Percentiles rank a stretch among this genome's conserved stretches.
Evolutionary conservation across 257 asterid genomes (phyloP).

Genomic region (Nicotiana attenuata): DNA sequence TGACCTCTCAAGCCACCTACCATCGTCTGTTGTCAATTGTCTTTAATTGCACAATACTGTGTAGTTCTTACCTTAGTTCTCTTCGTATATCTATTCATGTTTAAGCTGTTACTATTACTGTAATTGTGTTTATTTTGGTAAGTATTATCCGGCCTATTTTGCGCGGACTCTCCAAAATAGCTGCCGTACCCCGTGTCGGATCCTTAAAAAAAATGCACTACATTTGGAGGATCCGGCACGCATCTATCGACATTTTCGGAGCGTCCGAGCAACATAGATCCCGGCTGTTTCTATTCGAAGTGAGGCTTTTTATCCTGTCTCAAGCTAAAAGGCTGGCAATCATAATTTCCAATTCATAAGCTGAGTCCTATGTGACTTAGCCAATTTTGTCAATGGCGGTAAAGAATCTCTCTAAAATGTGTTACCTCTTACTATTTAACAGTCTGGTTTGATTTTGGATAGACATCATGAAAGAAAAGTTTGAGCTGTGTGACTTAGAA

Average conservation of each 20-base stretch:
- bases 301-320: neutral
- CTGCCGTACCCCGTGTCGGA: too few species aligned
- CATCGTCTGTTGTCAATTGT: neutral
- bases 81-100: neutral
- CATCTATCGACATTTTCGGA: too few species aligned
- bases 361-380: too few species aligned
- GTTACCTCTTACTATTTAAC: neutral
- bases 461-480: neutral
- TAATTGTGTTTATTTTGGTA: neutral
- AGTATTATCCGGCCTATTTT: neutral
- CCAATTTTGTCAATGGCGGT: neutral
- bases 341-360: neutral
- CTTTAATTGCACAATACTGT: neutral
- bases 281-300: neutral
- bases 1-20: neutral
- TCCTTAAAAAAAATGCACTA: too few species aligned
- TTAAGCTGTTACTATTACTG: neutral
- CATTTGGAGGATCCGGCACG: too few species aligned
- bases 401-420: neutral
- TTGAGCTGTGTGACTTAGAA: neutral
- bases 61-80: neutral
- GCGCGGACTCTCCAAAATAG: too few species aligned
- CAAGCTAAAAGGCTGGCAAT: neutral
- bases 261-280: too few species aligned
- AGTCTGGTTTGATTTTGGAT: neutral